Percentiles rank a stretch among this genome's conserved stretches.
Evolutionary conservation across 2,329 filamentous ascomycete species (phyloP).

Genomic region (Stemphylium vesicarium): DNA sequence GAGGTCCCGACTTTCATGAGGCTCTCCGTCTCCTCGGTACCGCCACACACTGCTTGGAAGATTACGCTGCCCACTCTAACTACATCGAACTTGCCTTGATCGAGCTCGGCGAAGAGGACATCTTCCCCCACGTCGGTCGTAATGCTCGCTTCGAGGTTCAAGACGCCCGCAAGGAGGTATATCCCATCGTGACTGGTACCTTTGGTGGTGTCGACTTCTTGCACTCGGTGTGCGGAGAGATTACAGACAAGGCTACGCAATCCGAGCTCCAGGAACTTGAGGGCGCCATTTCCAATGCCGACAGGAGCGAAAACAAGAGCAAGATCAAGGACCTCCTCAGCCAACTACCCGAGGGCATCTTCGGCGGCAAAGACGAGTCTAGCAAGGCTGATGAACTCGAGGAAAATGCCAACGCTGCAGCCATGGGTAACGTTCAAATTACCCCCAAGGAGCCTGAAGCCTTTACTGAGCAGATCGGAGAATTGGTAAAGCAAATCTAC

Average conservation of each 20-base stretch:
- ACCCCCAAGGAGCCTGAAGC: slow-evolving; percentile 83
- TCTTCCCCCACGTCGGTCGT: slow-evolving; percentile 88
- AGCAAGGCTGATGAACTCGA: slow-evolving; percentile 81
- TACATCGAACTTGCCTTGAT: slow-evolving; percentile 88
- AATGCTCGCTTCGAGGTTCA: slow-evolving; percentile 72
- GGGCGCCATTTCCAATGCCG: slow-evolving; percentile 71
- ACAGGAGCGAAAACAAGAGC: slow-evolving; percentile 71
- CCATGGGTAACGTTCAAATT: slow-evolving; percentile 76
- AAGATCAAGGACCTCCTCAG: slow-evolving; percentile 79
- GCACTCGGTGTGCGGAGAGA: slow-evolving; percentile 79
- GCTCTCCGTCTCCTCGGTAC: slow-evolving; percentile 86
- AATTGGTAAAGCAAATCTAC: slow-evolving; percentile 80
- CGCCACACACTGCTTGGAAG: slow-evolving; percentile 84
- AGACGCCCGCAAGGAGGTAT: slow-evolving; percentile 71
- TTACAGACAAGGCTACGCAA: slow-evolving; percentile 88
- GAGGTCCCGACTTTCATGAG: slow-evolving; percentile 83
- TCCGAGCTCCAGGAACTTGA: slow-evolving; percentile 90
- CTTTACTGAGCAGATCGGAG: slow-evolving; percentile 77
- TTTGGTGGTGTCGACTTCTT: slow-evolving; percentile 96
- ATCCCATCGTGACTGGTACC: slow-evolving; percentile 85
- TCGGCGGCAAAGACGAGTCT: slow-evolving; percentile 77
- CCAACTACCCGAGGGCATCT: slow-evolving; percentile 80
- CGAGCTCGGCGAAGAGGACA: slow-evolving; percentile 77
- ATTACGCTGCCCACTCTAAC: slow-evolving; percentile 93
- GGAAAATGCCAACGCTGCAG: slow-evolving; percentile 73